Base-by-base conservation (phyloP, 2,329 filamentous ascomycete genomes). In the Sphaerulina musiva region DNA sequence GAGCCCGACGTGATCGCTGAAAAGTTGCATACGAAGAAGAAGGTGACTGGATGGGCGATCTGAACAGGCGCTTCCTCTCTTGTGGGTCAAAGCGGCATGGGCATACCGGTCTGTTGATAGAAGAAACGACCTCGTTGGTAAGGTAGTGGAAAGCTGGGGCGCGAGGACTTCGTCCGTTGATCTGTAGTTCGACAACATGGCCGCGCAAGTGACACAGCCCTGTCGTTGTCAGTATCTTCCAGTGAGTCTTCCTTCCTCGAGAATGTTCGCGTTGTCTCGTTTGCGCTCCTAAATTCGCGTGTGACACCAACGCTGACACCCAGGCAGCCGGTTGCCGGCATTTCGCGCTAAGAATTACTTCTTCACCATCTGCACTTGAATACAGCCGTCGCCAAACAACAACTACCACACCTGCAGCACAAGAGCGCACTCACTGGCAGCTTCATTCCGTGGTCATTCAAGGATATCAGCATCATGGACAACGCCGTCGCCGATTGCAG, bases 21-120 rank as follows among this genome's bases (percentile, higher is more conserved):
- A 53, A 68, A 68, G 57, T 61, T 66, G 32, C 64, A 63, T 32
- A 62, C 61, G 39, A 69, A 67, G 59, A 71, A 71, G 62, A 70
- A 69, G 58, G 66, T 66, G 42, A 62, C 61, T 41, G 69, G 69
- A 5, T 71, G 69, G 69, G 62, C 66, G 23, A 71, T 71, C 54
- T 71, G 59, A 66, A 41, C 34, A 26, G 46, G 6, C 17, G 40
- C 26, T 29, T 29, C 5, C 26, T 29, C 26, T 29, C 26, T 7
- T 3, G 26, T 29, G 26, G 26, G 26, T 29, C 26, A 29, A 29
- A 29, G 26, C 26, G 26, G 26, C 26, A 7, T 29, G 26, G 26
- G 5, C 26, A 29, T 29, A 7, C 4, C 26, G 26, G 26, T 29
- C 26, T 29, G 26, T 7, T 29, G 26, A 29, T 29, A 29, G 26